Evolutionary conservation across 1,284 basidiomycete genomes (phyloP).

Genomic region (Boletus sp.): DNA sequence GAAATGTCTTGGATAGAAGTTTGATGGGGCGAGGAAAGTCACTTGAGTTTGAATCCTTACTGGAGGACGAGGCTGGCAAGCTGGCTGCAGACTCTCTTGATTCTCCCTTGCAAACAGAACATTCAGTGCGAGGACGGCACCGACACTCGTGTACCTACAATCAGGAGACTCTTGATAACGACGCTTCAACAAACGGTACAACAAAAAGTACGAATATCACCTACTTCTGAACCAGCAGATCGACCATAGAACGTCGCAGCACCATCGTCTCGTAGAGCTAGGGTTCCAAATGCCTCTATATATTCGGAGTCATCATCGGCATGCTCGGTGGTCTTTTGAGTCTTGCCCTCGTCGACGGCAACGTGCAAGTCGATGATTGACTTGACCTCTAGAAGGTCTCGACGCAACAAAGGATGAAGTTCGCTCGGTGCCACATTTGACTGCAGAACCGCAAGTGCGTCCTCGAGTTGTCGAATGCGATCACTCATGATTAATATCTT

Average conservation of each 20-base stretch:
- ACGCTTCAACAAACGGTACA: not conserved
- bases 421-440: slow-evolving; percentile 44
- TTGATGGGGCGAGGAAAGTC: slow-evolving; percentile 36
- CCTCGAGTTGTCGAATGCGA: slow-evolving; percentile 72
- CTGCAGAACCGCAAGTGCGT: slow-evolving; percentile 61
- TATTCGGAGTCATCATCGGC: slow-evolving; percentile 46
- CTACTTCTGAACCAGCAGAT: slow-evolving; percentile 59
- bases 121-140: not conserved
- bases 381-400: slow-evolving; percentile 66
- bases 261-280: slow-evolving; percentile 60
- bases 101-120: slow-evolving; percentile 24
- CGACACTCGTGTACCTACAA: slow-evolving; percentile 37
- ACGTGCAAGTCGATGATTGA: slow-evolving; percentile 61
- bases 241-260: slow-evolving; percentile 62
- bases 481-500: slow-evolving; percentile 72
- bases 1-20: slow-evolving; percentile 51
- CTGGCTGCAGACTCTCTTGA: slow-evolving; percentile 2
- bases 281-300: slow-evolving; percentile 59
- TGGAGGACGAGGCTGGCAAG: not conserved
- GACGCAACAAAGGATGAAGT: slow-evolving; percentile 56
- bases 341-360: slow-evolving; percentile 40
- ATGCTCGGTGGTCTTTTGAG: slow-evolving; percentile 16
- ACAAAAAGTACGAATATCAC: slow-evolving; percentile 19
- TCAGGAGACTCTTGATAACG: slow-evolving; percentile 44
- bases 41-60: not conserved